Conservation (phyloP, 192 early-diverging fungal species). For the Dimargaris xerosporica region DNA sequence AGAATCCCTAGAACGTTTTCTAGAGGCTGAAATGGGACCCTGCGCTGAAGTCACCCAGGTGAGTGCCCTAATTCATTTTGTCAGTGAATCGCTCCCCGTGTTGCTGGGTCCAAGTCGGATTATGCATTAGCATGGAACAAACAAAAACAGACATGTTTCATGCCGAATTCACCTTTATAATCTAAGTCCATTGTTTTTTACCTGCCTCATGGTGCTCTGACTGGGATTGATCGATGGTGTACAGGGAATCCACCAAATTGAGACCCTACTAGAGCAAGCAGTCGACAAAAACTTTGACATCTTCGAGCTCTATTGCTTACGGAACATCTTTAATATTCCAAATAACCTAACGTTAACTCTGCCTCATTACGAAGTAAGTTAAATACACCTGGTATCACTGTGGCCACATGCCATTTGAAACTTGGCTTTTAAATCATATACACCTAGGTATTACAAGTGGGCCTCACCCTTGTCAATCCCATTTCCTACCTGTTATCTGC, state of each 20-base stretch:
- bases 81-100: neutral
- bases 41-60: conserved; percentile 26
- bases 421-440: neutral
- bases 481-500: neutral
- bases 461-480: neutral
- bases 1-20: conserved; percentile 46
- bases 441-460: neutral
- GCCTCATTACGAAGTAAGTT: conserved; percentile 34
- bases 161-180: neutral
- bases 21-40: conserved; percentile 37
- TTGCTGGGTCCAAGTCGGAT: neutral
- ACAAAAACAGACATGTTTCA: neutral
- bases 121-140: neutral
- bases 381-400: no score
- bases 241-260: conserved; percentile 53
- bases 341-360: conserved; percentile 33
- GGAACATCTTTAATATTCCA: conserved; percentile 59
- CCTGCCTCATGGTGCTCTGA: neutral
- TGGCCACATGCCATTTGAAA: neutral
- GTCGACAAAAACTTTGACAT: conserved; percentile 75
- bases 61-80: neutral
- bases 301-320: conserved; percentile 60
- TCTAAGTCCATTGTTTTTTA: neutral
- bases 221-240: neutral
- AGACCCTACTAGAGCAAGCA: conserved; percentile 58